Conservation (phyloP, 441 rosid genomes). For the Omphalea diandra region DNA sequence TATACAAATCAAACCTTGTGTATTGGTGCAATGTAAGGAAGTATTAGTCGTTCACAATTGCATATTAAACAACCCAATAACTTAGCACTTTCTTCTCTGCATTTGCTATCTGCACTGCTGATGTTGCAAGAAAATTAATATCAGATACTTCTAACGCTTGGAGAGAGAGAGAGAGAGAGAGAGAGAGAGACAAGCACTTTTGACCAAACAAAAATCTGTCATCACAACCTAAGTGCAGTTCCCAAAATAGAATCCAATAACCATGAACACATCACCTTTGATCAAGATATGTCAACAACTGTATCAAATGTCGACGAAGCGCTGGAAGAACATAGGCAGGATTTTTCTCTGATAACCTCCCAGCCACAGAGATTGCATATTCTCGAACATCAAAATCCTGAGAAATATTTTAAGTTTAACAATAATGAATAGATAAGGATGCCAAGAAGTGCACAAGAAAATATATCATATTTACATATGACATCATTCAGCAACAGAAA, state of each 20-base stretch:
- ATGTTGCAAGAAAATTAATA: constrained; percentile 38
- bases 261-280: constrained; percentile 64
- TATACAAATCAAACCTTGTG: constrained; percentile 73
- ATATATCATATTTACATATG: constrained; percentile 10
- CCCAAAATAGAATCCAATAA: not conserved
- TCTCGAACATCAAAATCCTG: constrained; percentile 98
- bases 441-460: constrained; percentile 12
- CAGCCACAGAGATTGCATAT: constrained; percentile 96
- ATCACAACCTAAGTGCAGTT: not conserved
- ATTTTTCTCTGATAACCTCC: constrained; percentile 98
- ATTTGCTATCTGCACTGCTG: constrained; percentile 99
- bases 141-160: constrained; percentile 10
- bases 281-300: constrained; percentile 91
- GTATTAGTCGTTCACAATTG: constrained; percentile 92
- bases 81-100: constrained; percentile 99
- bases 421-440: constrained; percentile 12
- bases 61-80: constrained; percentile 98
- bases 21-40: constrained; percentile 92
- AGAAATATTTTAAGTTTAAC: constrained; percentile 22
- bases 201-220: not conserved
- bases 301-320: constrained; percentile 99
- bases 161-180: not conserved
- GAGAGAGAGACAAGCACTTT: constrained; percentile 19
- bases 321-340: constrained; percentile 99
- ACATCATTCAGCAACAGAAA: not conserved